phyloP scores from a whole-genome alignment of 441 rosid species.

The Gossypium aridum region DNA sequence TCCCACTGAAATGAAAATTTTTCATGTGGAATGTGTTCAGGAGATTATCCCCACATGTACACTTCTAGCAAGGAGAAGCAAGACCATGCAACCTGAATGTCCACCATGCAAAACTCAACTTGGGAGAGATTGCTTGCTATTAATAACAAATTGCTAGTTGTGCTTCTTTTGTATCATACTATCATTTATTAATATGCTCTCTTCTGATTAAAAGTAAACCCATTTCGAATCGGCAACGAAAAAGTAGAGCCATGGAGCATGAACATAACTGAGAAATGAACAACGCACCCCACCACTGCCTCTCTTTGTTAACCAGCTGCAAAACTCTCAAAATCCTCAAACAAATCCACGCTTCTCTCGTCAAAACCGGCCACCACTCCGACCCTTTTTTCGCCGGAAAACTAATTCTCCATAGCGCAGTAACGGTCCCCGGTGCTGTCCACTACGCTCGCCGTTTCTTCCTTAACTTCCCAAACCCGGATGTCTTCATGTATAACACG shows the following conservation, averaged over 20 bases:
- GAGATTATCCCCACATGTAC: too few species aligned
- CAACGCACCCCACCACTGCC: constrained; percentile 13
- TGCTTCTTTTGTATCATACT: too few species aligned
- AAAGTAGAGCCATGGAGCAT: not conserved
- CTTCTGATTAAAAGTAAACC: too few species aligned
- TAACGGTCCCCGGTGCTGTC: constrained; percentile 36
- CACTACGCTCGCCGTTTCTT: constrained; percentile 45
- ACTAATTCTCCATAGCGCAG: constrained; percentile 47
- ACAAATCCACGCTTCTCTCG: constrained; percentile 47
- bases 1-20: too few species aligned
- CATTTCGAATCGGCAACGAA: too few species aligned
- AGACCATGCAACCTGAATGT: too few species aligned
- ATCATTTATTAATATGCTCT: too few species aligned
- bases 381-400: constrained; percentile 56
- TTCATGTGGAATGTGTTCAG: too few species aligned
- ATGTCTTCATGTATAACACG: constrained; percentile 68
- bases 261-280: not conserved
- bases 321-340: constrained; percentile 38
- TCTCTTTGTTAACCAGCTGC: constrained; percentile 39
- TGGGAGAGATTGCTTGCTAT: too few species aligned
- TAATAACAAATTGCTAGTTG: too few species aligned
- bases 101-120: too few species aligned
- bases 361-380: constrained; percentile 35
- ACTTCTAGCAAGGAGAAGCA: too few species aligned
- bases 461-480: constrained; percentile 39